These are phyloP conservation scores for Fusarium abutilonis DNA, from an alignment of 2,329 filamentous ascomycete species.

Conservation along the genomic window DNA sequence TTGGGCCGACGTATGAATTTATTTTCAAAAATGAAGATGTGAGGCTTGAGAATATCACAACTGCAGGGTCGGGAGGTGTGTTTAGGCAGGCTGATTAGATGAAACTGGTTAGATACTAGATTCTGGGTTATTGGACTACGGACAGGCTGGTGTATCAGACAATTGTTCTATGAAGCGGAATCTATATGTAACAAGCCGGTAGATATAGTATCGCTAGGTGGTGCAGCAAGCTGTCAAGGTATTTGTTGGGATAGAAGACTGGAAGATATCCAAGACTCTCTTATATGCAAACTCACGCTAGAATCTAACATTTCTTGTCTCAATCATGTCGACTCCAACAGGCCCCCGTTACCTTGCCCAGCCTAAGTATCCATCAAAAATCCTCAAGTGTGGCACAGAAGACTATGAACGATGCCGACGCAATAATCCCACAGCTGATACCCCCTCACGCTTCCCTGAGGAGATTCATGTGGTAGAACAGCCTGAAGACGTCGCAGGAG, in stretches of 20 bases:
- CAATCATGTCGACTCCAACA: conserved; percentile 6
- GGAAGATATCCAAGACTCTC: no score
- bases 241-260: no score
- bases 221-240: no score
- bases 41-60: conserved; percentile 12
- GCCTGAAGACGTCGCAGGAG: conserved; percentile 1
- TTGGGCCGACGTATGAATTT: conserved; percentile 12
- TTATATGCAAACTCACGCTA: no score
- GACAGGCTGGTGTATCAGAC: no score
- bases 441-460: conserved; percentile 9
- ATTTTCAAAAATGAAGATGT: conserved; percentile 26
- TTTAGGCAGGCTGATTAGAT: conserved; percentile 9
- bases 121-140: no score
- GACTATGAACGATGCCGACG: conserved; percentile 23
- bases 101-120: no score
- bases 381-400: conserved; percentile 10
- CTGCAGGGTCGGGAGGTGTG: background rate
- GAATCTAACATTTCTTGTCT: no score
- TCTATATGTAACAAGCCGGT: no score
- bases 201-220: no score
- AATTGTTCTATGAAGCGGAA: no score
- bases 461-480: conserved; percentile 17
- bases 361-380: conserved; percentile 9
- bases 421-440: conserved; percentile 18
- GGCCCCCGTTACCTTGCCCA: conserved; percentile 8